These are phyloP conservation scores for Ceratocystis colombiana DNA, from an alignment of 2,329 filamentous ascomycete species.

Conservation along the genomic window DNA sequence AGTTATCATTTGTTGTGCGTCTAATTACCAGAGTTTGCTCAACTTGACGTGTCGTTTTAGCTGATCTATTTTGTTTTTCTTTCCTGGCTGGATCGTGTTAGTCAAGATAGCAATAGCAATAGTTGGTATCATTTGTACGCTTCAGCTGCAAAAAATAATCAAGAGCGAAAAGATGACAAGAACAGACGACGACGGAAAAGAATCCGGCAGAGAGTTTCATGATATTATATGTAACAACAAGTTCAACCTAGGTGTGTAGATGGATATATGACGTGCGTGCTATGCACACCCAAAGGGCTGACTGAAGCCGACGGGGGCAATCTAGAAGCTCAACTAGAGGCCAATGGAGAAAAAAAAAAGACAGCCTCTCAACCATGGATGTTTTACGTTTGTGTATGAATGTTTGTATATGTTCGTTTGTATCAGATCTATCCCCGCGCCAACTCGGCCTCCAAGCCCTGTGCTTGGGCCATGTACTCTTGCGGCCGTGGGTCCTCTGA, in stretches of 20 bases:
- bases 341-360: background rate
- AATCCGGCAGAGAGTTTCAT: background rate
- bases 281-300: background rate
- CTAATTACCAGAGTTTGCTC: no score
- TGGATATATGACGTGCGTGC: background rate
- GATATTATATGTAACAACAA: constrained; percentile 3
- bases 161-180: background rate
- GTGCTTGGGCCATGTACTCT: constrained; percentile 43
- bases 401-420: no score
- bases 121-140: background rate
- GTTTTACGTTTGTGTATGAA: no score
- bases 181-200: background rate
- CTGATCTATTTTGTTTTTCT: background rate
- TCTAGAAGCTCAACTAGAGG: background rate
- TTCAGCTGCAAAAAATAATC: background rate
- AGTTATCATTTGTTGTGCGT: no score
- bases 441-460: constrained; percentile 49
- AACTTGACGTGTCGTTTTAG: no score
- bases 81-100: background rate
- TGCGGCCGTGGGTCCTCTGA: constrained; percentile 52
- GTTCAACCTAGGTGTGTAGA: constrained; percentile 3
- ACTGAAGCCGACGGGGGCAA: background rate
- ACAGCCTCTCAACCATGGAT: background rate
- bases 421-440: constrained; percentile 30
- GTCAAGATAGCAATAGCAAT: no score